Evolutionary conservation across 1,139 yeast genomes (phyloP).

Genomic region (Diutina rugosa): DNA sequence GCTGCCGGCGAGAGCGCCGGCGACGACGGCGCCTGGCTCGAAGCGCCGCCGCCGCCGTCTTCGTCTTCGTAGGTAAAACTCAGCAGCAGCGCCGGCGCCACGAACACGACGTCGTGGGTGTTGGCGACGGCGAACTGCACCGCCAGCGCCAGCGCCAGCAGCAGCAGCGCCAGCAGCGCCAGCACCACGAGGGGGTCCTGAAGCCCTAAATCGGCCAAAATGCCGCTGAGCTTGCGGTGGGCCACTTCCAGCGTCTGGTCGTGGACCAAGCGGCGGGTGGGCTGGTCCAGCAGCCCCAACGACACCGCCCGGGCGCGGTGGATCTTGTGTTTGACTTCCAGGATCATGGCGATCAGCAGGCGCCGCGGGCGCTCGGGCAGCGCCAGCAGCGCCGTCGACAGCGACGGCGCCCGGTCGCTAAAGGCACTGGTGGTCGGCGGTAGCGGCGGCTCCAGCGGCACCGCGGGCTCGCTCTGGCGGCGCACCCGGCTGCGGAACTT

Average conservation of each 20-base stretch:
- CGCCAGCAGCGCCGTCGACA: conserved; percentile 1
- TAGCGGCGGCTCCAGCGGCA: conserved; percentile 3
- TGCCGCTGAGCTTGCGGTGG: conserved; percentile 19
- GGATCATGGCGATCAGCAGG: conserved; percentile 6
- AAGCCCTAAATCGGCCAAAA: conserved; percentile 26
- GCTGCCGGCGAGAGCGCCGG: neutral
- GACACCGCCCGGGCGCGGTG: conserved; percentile 3
- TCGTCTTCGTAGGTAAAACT: conserved; percentile 34
- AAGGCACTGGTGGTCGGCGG: neutral
- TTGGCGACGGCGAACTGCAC: conserved; percentile 24
- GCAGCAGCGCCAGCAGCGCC: too few relatives aligned
- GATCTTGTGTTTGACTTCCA: conserved; percentile 12
- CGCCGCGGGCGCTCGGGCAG: neutral
- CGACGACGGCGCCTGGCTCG: neutral
- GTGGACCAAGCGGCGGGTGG: conserved; percentile 26
- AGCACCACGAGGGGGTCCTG: conserved; percentile 9
- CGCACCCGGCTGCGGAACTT: conserved; percentile 6
- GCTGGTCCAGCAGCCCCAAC: neutral
- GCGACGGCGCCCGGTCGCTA: neutral
- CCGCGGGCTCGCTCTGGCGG: conserved; percentile 5
- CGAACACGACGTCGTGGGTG: conserved; percentile 27
- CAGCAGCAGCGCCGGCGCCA: conserved; percentile 30
- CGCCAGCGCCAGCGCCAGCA: neutral
- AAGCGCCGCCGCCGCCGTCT: conserved; percentile 18
- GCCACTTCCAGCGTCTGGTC: conserved; percentile 26